phyloP scores from a whole-genome alignment of 371 early-diverging fungal genomes.

The Mucor saturninus region DNA sequence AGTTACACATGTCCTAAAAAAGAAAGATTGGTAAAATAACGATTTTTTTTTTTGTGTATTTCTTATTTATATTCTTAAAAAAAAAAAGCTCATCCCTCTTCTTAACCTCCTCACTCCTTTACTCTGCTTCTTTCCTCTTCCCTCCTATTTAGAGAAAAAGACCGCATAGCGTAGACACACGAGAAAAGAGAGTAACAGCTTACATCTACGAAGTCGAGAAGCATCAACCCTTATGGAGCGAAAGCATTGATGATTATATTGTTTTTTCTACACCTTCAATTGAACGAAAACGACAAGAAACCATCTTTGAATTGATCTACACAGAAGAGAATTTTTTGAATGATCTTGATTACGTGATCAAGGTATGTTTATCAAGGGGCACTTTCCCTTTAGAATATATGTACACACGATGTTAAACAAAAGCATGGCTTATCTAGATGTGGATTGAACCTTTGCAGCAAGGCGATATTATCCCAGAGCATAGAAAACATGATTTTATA shows the following conservation, averaged over 20 bases:
- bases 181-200: slow-evolving; percentile 31
- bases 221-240: slow-evolving; percentile 58
- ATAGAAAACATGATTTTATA: slow-evolving; percentile 71
- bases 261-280: slow-evolving; percentile 66
- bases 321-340: slow-evolving; percentile 87
- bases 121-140: neutral
- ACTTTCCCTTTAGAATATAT: no score
- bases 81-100: no score
- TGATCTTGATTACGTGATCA: slow-evolving; percentile 53
- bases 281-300: slow-evolving; percentile 87
- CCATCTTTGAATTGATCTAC: slow-evolving; percentile 87
- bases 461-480: slow-evolving; percentile 66
- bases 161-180: slow-evolving; percentile 25
- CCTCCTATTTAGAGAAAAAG: slow-evolving; percentile 11
- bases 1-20: slow-evolving; percentile 79
- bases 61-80: no score
- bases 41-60: neutral
- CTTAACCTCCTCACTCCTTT: no score
- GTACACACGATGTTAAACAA: neutral
- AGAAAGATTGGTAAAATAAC: slow-evolving; percentile 27
- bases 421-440: slow-evolving; percentile 41
- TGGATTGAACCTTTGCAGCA: slow-evolving; percentile 78
- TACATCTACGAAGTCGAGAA: slow-evolving; percentile 25
- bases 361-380: slow-evolving; percentile 12
- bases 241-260: slow-evolving; percentile 70